phyloP scores from a whole-genome alignment of 768 basidiomycete species.

The Cystobasidium onofrii region DNA sequence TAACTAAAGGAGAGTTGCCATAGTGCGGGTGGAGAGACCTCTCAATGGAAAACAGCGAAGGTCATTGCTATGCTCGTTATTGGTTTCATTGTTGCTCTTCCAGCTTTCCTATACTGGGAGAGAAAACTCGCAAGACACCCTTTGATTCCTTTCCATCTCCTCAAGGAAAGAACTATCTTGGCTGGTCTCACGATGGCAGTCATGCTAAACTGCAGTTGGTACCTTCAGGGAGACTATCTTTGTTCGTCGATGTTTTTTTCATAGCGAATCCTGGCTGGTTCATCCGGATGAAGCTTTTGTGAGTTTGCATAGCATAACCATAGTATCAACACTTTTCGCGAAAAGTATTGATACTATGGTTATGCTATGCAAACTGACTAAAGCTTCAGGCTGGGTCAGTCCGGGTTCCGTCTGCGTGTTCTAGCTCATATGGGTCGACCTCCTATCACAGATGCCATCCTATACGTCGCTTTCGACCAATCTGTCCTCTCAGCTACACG shows the following conservation, averaged over 20 bases:
- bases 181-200: conserved; percentile 43
- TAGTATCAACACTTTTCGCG: no score
- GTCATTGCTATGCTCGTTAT: conserved; percentile 45
- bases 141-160: conserved; percentile 41
- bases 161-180: conserved; percentile 43
- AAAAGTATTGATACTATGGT: no score
- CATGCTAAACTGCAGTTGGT: conserved; percentile 40
- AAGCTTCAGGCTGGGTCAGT: no score
- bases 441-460: conserved; percentile 41
- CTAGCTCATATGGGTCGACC: no score
- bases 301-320: no score
- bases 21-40: conserved; percentile 39
- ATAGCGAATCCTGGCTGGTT: no score
- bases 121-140: conserved; percentile 40
- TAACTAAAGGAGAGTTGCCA: neutral
- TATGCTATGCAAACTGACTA: no score
- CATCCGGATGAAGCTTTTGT: no score
- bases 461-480: conserved; percentile 43
- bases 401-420: no score
- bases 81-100: conserved; percentile 41
- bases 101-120: conserved; percentile 43
- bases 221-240: conserved; percentile 38
- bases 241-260: neutral
- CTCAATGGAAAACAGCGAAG: conserved; percentile 39
- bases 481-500: conserved; percentile 41